Evolutionary conservation across 495 filamentous ascomycete genomes (phyloP).

Genomic region (Pyrenula massariospora): DNA sequence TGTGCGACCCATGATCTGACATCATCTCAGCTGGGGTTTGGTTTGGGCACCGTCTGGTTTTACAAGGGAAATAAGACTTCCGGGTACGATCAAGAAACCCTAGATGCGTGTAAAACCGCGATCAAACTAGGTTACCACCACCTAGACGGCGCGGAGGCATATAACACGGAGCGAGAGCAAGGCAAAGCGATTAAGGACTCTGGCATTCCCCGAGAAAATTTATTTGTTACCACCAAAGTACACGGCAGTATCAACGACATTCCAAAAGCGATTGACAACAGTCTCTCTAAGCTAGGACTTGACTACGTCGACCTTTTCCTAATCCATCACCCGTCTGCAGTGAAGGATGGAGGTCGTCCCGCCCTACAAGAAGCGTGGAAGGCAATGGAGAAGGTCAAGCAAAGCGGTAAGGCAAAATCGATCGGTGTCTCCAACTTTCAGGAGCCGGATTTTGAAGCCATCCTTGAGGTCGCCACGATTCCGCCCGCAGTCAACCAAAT

Average conservation of each 20-base stretch:
- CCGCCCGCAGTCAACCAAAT: slow-evolving; percentile 74
- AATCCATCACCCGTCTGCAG: slow-evolving; percentile 67
- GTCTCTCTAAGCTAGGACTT: slow-evolving; percentile 61
- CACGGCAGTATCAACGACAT: slow-evolving; percentile 49
- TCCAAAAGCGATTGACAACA: slow-evolving; percentile 51
- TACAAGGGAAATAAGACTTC: slow-evolving; percentile 29
- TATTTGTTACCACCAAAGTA: slow-evolving; percentile 72
- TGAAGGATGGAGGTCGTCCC: slow-evolving; percentile 39
- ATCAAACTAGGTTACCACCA: slow-evolving; percentile 62
- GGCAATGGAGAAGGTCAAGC: slow-evolving; percentile 63
- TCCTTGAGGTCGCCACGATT: slow-evolving; percentile 51
- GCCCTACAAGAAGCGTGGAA: slow-evolving; percentile 59
- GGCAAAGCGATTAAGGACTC: slow-evolving; percentile 58
- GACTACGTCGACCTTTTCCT: slow-evolving; percentile 82
- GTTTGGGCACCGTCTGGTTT: slow-evolving; percentile 54
- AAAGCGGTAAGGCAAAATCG: slow-evolving; percentile 55
- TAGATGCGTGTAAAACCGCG: slow-evolving; percentile 54
- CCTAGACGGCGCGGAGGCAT: slow-evolving; percentile 76
- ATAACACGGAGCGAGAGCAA: slow-evolving; percentile 68
- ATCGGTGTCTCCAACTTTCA: slow-evolving; percentile 84
- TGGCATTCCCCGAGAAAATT: slow-evolving; percentile 49
- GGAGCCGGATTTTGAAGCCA: slow-evolving; percentile 51
- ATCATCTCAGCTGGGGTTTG: slow-evolving; percentile 34
- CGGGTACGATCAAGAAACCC: slow-evolving; percentile 35
- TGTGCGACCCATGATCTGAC: background rate